Evolutionary conservation across 2,329 filamentous ascomycete species (phyloP), one percentile per base, ranked within the genome.

Genomic region (Cyphellophora europaea): DNA sequence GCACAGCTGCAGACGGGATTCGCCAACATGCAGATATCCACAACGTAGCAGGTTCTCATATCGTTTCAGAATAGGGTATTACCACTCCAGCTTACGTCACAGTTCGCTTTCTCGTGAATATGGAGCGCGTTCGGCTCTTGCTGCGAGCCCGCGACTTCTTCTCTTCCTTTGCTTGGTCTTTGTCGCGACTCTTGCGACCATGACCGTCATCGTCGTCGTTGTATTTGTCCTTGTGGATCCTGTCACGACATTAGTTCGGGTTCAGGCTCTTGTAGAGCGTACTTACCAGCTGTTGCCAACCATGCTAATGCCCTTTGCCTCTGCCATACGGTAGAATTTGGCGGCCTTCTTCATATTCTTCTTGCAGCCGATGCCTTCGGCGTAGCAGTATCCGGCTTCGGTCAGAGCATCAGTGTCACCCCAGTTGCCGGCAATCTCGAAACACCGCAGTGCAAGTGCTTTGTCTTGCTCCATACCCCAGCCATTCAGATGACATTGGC

Each of bases 401-500:
- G 87, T 82, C 40, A 98, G 70, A 14, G 91, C 91, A 62, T 98
- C 91, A 5, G 82, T 79, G 61, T 98, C 91, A 19, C 91, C 91
- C 91, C 91, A 98, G 45, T 74, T 82, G 34, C 85, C 89, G 27
- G 91, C 91, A 49, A 96, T 94, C 58, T 98, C 91, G 55, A 95
- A 98, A 56, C 91, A 98, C 35, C 87, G 74, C 51, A 98, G 61
- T 0, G 87, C 91, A 40, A 96, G 71, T 4, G 74, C 63, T 56
- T 91, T 93, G 55, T 98, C 91, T 59, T 93, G 87, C 49, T 89
- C 78, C 25, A 93, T 93, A 11, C 91, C 91, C 91, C 91, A 98
- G 4, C 91, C 91, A 50, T 98, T 95, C 77, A 95, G 87, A 55
- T 96, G 89, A 54, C 86, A 93, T 16, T 95, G 87, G 3, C 91